These are phyloP conservation scores for Macroventuria anomochaeta DNA, from an alignment of 2,329 filamentous ascomycete genomes.

Conservation along the genomic window DNA sequence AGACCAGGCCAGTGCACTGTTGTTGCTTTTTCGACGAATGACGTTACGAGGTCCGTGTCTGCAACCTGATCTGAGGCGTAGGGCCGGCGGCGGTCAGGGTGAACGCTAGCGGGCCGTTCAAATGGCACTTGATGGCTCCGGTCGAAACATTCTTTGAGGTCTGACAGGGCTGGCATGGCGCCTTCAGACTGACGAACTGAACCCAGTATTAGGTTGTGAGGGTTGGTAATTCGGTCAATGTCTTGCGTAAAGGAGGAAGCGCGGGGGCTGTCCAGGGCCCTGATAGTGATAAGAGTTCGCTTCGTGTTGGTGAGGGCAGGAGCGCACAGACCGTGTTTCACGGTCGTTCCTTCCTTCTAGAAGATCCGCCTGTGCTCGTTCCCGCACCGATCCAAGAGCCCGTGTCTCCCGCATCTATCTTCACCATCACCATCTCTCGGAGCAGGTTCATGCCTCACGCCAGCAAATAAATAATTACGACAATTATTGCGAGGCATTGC, in stretches of 20 bases:
- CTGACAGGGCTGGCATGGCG: conserved; percentile 5
- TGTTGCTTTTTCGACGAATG: conserved; percentile 8
- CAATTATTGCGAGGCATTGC: neutral
- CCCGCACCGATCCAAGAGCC: conserved; percentile 16
- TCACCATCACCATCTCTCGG: conserved; percentile 11
- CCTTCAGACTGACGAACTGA: neutral
- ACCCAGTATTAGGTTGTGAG: neutral
- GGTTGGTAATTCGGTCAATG: neutral
- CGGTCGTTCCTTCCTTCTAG: conserved; percentile 15
- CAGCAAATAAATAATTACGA: neutral
- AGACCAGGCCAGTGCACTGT: neutral
- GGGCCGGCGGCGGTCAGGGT: conserved; percentile 9
- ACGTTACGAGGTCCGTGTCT: conserved; percentile 13
- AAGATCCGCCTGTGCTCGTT: conserved; percentile 15
- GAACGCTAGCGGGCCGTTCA: conserved; percentile 10
- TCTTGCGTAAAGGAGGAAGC: conserved; percentile 4
- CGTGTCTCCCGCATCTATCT: conserved; percentile 14
- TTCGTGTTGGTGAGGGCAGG: conserved; percentile 1
- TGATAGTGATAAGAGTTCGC: conserved; percentile 6
- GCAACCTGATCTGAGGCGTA: conserved; percentile 12
- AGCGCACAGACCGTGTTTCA: conserved; percentile 15
- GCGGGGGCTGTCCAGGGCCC: neutral
- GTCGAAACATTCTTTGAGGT: conserved; percentile 3
- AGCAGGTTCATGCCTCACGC: conserved; percentile 5
- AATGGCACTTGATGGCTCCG: conserved; percentile 11